phyloP scores from a whole-genome alignment of 495 filamentous ascomycete genomes.

The Xylona heveae region DNA sequence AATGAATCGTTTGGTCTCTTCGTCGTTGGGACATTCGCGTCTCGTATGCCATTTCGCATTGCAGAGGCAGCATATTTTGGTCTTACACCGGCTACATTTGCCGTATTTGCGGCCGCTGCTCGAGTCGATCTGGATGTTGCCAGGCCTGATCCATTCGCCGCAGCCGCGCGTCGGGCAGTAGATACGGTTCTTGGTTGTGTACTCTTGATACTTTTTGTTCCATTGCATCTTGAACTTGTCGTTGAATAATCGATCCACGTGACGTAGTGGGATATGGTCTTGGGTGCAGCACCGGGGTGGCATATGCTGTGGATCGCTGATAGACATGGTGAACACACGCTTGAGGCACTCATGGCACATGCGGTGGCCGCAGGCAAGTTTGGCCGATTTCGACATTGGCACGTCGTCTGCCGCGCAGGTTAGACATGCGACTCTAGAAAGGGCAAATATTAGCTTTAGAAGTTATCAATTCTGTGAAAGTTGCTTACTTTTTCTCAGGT shows the following conservation, averaged over 20 bases:
- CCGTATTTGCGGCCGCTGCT: conserved; percentile 22
- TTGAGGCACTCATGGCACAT: conserved; percentile 60
- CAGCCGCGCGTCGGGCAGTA: conserved; percentile 53
- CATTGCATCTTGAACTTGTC: conserved; percentile 49
- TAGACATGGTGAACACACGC: conserved; percentile 46
- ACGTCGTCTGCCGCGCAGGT: conserved; percentile 43
- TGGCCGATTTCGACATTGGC: conserved; percentile 34
- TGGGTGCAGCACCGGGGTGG: conserved; percentile 56
- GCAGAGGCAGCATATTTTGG: conserved; percentile 52
- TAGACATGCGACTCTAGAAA: conserved; percentile 38
- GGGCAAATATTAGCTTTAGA: background rate
- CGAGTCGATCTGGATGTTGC: conserved; percentile 32
- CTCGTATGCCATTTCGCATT: conserved; percentile 49
- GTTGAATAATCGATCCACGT: conserved; percentile 56
- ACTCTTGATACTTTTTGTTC: conserved; percentile 58
- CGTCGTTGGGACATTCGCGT: conserved; percentile 48
- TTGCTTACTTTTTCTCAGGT: background rate
- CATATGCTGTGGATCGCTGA: conserved; percentile 59
- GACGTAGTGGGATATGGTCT: conserved; percentile 47
- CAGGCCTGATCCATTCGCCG: conserved; percentile 54
- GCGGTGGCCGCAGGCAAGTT: conserved; percentile 51
- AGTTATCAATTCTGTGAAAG: background rate
- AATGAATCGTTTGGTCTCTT: conserved; percentile 38
- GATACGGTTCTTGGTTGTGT: conserved; percentile 47
- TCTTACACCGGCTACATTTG: conserved; percentile 45